These are phyloP conservation scores for Paraphaeosphaeria minitans DNA, from an alignment of 2,329 filamentous ascomycete species.

Conservation along the genomic window DNA sequence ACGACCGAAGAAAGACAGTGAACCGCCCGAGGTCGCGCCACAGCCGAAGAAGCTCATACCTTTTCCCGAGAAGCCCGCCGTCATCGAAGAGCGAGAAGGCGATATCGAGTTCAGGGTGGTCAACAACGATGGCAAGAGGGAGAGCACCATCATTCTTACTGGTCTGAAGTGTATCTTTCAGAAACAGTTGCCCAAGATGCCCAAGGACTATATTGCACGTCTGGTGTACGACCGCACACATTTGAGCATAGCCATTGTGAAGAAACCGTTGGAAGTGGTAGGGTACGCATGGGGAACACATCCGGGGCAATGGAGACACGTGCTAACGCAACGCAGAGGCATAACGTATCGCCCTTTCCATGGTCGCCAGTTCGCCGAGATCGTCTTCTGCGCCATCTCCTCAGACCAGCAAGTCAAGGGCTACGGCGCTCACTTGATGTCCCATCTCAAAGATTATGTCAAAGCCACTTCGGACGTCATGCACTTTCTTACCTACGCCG, in stretches of 20 bases:
- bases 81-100: slow-evolving; percentile 89
- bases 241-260: slow-evolving; percentile 94
- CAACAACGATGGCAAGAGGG: slow-evolving; percentile 89
- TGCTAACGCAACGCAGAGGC: slow-evolving; percentile 61
- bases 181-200: slow-evolving; percentile 98
- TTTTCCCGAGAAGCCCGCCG: slow-evolving; percentile 92
- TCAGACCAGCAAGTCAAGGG: slow-evolving; percentile 99
- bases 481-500: slow-evolving; percentile 98
- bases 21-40: slow-evolving; percentile 46
- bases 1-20: slow-evolving; percentile 52
- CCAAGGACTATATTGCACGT: slow-evolving; percentile 97
- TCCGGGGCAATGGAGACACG: slow-evolving; percentile 1
- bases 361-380: slow-evolving; percentile 90
- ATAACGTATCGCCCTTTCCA: slow-evolving; percentile 97
- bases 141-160: slow-evolving; percentile 91
- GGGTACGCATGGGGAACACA: slow-evolving; percentile 50
- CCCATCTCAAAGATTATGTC: slow-evolving; percentile 96
- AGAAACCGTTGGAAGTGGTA: slow-evolving; percentile 93
- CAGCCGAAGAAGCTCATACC: slow-evolving; percentile 69
- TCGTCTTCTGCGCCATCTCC: slow-evolving; percentile 97
- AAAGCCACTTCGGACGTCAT: slow-evolving; percentile 96
- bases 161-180: slow-evolving; percentile 98
- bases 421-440: slow-evolving; percentile 97
- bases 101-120: slow-evolving; percentile 98
- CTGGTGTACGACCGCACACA: slow-evolving; percentile 97